Evolutionary conservation across 257 asterid genomes (phyloP), one percentile per base, ranked within the genome.

Genomic region (Henckelia pumila): DNA sequence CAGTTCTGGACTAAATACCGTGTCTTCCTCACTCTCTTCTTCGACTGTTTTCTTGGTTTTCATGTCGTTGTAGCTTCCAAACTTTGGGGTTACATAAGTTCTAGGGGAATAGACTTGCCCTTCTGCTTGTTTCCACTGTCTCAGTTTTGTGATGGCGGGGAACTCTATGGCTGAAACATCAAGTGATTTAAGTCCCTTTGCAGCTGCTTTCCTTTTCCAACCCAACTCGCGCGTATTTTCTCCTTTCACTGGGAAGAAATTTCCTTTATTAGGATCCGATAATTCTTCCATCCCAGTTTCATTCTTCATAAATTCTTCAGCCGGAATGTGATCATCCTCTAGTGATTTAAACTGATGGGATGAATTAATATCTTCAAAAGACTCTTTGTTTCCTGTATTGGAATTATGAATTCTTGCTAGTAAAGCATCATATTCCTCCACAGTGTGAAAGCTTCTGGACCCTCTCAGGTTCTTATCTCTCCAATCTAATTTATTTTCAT

Each of bases 371-470:
- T 72, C 72, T 49, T 70, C 68, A 22, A 56, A 53, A 59, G 66
- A 61, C 24, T 29, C 71, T 5, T 16, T 55, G 19, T 32, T 62
- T 8, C 71, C 25, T 37, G 71, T 13, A 47, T 57, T 63, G 22
- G 56, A 61, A 2, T 60, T 81, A 14, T 29, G 77, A 40, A 76
- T 78, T 53, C 86, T 78, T 70, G 78, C 82, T 16, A 80, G 74
- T 76, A 80, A 60, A 16, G 79, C 75, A 26, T 83, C 86, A 30
- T 76, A 83, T 40, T 83, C 86, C 74, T 83, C 84, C 66, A 81
- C 86, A 2, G 86, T 78, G 75, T 83, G 89, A 60, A 81, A 83
- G 79, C 86, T 83, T 58, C 81, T 78, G 2, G 85, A 83, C 19
- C 85, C 88, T 3, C 58, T n/a, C 37, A 8, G 23, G 33, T 59